Evolutionary conservation across 2,329 filamentous ascomycete genomes (phyloP), one percentile per base, ranked within the genome.

Genomic region (Exophiala oligosperma): DNA sequence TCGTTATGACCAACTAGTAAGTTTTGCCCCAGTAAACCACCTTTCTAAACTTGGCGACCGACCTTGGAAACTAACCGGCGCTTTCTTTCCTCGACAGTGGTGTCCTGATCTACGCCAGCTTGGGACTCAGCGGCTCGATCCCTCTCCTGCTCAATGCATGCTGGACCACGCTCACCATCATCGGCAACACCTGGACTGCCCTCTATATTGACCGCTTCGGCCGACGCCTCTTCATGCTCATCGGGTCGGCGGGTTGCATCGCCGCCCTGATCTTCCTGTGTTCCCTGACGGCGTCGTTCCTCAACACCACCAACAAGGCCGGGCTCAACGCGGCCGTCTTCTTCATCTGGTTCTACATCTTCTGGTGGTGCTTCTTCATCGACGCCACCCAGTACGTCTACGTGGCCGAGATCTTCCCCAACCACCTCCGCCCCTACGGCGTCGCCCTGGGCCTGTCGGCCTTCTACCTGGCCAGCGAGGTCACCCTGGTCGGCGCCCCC

Each of bases 71-170:
- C 11, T 11, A 14, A 43, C 76, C 76, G 55, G 69, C 72, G 12
- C 65, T 67, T 43, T 64, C 63, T 17, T 56, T 63, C 63, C 49
- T 48, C 75, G 44, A 75, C 78, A 79, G 59, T 21, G 74, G 74
- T 2, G 75, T 74, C 48, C 64, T 76, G 49, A 70, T 76, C 51
- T 74, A 73, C 65, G 63, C 69, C 32, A 62, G 60, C 26, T 69
- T 80, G 5, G 77, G 71, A 26, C 65, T 74, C 50, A 64, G 56
- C 37, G 70, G 68, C 24, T 72, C 70, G 52, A 71, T 74, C 67
- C 77, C 77, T 2, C 67, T 80, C 29, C 71, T 80, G 2, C 66
- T 79, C 29, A 74, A 72, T 58, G 77, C 76, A n/a, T 63, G 76
- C 37, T 79, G 76, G 75, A 68, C 76, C 12, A 78, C 75, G 4